Percentiles rank a stretch among this genome's conserved stretches.
Conservation (phyloP, 106 monocot species). For the Agapanthus africanus region DNA sequence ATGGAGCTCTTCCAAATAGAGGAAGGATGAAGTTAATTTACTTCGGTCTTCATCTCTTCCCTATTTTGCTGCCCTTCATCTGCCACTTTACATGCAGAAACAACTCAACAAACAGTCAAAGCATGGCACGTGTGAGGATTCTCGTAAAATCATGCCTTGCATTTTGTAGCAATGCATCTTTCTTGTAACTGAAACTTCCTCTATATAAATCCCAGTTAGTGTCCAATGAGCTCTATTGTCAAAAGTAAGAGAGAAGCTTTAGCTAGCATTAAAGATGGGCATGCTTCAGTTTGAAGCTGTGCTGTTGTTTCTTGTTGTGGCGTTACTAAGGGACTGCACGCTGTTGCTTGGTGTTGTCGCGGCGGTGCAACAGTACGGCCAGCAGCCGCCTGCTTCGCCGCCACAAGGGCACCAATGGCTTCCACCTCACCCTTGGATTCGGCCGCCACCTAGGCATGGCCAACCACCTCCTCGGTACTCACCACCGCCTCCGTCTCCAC, state of each 20-base stretch:
- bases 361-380: neutral
- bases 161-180: no score
- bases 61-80: neutral
- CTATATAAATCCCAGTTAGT: neutral
- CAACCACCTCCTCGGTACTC: no score
- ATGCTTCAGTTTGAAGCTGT: constrained; percentile 1
- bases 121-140: neutral
- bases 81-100: neutral
- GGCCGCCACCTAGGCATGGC: neutral
- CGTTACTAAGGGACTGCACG: neutral
- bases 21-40: neutral
- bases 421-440: neutral
- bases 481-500: no score
- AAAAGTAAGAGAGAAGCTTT: neutral
- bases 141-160: neutral
- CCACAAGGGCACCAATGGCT: neutral
- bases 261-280: neutral
- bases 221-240: neutral
- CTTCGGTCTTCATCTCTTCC: neutral
- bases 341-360: neutral
- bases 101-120: neutral
- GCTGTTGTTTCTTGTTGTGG: neutral
- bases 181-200: neutral
- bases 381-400: neutral
- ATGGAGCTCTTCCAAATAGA: no score